phyloP scores from a whole-genome alignment of 2,329 filamentous ascomycete genomes.

The Fusarium setosum region DNA sequence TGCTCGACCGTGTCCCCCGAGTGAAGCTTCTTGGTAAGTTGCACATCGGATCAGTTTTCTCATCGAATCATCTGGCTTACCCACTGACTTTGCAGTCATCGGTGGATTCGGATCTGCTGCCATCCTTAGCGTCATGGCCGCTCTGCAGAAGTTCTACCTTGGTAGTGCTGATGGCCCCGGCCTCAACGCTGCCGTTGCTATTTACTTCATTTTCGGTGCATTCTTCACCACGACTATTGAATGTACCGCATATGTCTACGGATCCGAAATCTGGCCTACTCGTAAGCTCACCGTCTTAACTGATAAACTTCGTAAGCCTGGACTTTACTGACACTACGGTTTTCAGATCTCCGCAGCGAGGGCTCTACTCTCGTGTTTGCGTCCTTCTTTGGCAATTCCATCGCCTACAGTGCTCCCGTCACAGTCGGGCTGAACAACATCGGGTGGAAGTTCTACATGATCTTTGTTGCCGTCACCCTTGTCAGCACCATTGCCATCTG shows the following conservation, averaged over 20 bases:
- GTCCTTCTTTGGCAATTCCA: constrained; percentile 6
- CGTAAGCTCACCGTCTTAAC: not conserved
- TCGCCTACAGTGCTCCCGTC: constrained; percentile 26
- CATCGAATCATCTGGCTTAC: not conserved
- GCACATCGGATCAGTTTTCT: too few species aligned
- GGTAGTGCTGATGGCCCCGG: constrained; percentile 15
- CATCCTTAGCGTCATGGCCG: constrained; percentile 20
- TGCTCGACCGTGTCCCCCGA: constrained; percentile 23
- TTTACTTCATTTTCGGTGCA: constrained; percentile 25
- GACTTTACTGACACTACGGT: not conserved
- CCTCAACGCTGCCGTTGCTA: constrained; percentile 23
- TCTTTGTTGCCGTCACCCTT: constrained; percentile 37
- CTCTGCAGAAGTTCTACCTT: constrained; percentile 24
- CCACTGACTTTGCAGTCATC: not conserved
- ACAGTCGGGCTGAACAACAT: constrained; percentile 33
- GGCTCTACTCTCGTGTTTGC: not conserved
- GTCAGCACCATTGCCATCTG: constrained; percentile 40
- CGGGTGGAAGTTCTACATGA: constrained; percentile 37
- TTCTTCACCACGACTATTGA: constrained; percentile 20
- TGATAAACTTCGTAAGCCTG: not conserved
- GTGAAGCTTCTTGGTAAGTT: constrained; percentile 27
- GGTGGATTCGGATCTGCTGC: constrained; percentile 18
- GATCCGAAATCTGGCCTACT: constrained; percentile 34
- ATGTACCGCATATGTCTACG: constrained; percentile 27
- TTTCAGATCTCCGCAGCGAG: not conserved